Evolutionary conservation across 129 eudicot genomes (phyloP), one percentile per base, ranked within the genome.

Genomic region (Erigeron canadensis): DNA sequence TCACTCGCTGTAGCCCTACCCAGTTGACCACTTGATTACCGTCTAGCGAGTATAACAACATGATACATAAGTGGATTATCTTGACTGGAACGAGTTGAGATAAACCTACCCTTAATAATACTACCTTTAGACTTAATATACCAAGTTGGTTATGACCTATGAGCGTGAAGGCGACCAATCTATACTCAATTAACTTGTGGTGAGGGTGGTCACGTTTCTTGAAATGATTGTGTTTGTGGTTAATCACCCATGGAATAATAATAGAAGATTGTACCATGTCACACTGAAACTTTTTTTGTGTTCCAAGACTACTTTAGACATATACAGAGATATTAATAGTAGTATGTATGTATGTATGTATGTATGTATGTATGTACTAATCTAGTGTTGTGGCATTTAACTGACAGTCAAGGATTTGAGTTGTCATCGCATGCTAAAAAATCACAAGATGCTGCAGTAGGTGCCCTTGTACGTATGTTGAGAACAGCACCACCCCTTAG

Each of bases 361-460:
- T 72, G 69, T n/a, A n/a, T n/a, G n/a, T n/a, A 45, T 73, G 60
- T 61, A 61, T 70, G 63, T 37, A 73, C 78, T 63, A 40, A 72
- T 16, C 15, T 61, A 47, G 46, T 73, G 47, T 17, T 34, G 22
- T 75, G 67, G 57, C 67, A 22, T 75, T 77, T 16, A 71, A 57
- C 88, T n/a, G 75, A 59, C 87, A 94, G 96, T 65, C 81, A 68
- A 50, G 72, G 83, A 67, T 74, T 80, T 44, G 97, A 88, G 63
- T 67, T 71, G 63, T 71, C 84, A 23, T 37, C 66, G 0, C 66
- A 61, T 61, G 66, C 44, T 21, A 86, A 85, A 74, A 90, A 84
- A 50, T 95, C 97, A 57, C 99, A 95, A 67, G 99, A 90, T 50
- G 90, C 96, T 41, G 96, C 99, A 51, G 93, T 90, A 19, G 97